These are phyloP conservation scores for Phytopythium kandeliae DNA, from an alignment of 352 stramenopile genomes.

Conservation along the genomic window DNA sequence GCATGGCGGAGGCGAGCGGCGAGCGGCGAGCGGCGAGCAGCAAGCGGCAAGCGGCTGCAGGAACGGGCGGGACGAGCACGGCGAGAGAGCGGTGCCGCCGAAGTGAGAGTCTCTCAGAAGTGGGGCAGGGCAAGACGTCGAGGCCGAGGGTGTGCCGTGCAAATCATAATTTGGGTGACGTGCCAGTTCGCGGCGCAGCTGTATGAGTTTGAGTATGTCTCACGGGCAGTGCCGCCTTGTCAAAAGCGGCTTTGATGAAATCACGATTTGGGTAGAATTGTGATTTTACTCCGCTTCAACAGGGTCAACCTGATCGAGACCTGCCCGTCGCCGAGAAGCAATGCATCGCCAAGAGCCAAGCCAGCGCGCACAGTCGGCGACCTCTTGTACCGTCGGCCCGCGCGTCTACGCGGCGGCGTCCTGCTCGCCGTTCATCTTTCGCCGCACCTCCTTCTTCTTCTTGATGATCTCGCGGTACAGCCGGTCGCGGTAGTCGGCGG, in stretches of 20 bases:
- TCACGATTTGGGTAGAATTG: neutral
- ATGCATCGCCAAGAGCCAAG: neutral
- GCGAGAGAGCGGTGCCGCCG: neutral
- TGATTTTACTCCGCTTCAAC: neutral
- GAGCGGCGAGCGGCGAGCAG: too few relatives aligned
- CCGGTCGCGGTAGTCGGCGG: slow-evolving; percentile 90
- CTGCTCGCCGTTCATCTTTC: slow-evolving; percentile 26
- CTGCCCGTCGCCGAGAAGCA: too few relatives aligned
- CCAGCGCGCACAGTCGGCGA: neutral
- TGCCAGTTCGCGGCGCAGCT: neutral
- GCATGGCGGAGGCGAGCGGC: neutral
- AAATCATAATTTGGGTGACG: neutral
- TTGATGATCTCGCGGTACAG: slow-evolving; percentile 93
- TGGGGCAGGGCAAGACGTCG: neutral
- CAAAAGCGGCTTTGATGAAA: neutral
- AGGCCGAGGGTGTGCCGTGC: neutral
- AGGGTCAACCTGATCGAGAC: neutral
- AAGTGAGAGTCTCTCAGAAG: neutral
- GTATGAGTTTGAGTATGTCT: neutral
- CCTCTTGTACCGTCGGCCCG: too few relatives aligned
- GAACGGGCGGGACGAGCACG: neutral
- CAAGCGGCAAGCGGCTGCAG: neutral
- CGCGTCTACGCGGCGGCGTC: slow-evolving; percentile 7
- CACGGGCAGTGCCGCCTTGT: neutral
- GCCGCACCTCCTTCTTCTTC: slow-evolving; percentile 89